Conservation (phyloP, 192 early-diverging fungal genomes). For the Neocallimastix lanati region DNA sequence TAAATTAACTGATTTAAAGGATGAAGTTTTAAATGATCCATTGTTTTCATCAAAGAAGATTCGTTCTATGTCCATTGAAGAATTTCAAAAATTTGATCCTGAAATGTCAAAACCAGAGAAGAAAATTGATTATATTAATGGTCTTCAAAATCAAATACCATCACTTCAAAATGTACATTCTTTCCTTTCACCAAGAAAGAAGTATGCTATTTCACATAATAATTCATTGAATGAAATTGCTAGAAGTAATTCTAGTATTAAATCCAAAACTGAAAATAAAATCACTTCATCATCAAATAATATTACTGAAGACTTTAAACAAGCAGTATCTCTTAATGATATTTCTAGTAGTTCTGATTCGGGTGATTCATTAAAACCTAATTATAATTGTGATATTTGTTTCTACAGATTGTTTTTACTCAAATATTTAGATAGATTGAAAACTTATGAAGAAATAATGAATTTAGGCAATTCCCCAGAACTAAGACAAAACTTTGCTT, state of each 20-base stretch:
- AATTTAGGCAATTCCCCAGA: neutral
- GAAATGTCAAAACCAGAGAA: neutral
- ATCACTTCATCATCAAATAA: neutral
- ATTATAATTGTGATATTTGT: conserved; percentile 7
- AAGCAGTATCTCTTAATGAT: neutral
- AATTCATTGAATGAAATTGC: conserved; percentile 13
- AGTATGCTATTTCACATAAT: neutral
- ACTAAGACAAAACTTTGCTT: conserved; percentile 10
- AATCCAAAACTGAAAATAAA: neutral
- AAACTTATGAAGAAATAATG: conserved; percentile 35
- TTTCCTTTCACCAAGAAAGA: neutral
- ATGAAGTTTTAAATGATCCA: neutral
- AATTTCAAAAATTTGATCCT: neutral
- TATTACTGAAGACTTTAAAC: neutral
- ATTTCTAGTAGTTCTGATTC: neutral
- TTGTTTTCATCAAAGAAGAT: neutral
- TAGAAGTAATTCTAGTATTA: neutral
- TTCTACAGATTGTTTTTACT: conserved; percentile 31
- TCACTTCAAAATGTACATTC: neutral
- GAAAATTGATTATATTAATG: neutral
- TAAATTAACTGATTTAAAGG: conserved; percentile 13
- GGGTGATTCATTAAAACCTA: neutral
- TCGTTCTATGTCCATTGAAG: neutral
- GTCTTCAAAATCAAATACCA: neutral
- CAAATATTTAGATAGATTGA: conserved; percentile 40